Conservation (phyloP, 257 asterid genomes). For the Coffea canephora region DNA sequence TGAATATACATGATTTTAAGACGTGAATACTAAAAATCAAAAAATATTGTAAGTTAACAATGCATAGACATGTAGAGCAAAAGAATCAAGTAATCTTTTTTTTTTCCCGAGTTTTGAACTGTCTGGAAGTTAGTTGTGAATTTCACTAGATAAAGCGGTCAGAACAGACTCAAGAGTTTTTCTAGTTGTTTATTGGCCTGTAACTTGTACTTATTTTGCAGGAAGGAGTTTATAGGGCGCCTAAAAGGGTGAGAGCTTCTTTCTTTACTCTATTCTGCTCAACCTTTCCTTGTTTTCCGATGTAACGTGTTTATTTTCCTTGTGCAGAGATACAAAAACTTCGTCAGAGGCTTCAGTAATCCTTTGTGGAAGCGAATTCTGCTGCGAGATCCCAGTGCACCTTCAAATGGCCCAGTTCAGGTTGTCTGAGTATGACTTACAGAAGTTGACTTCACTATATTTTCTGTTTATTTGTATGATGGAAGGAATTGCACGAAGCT, state of each 20-base stretch:
- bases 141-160: too few relatives aligned
- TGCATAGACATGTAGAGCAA: too few relatives aligned
- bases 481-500: background rate
- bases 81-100: too few relatives aligned
- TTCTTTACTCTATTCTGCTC: background rate
- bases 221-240: background rate
- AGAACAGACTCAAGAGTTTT: too few relatives aligned
- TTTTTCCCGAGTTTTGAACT: too few relatives aligned
- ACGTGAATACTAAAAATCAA: too few relatives aligned
- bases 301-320: background rate
- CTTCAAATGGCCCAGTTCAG: background rate
- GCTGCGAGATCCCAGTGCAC: background rate
- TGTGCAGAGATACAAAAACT: background rate
- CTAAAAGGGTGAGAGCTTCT: background rate
- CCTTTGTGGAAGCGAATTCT: background rate
- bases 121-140: too few relatives aligned
- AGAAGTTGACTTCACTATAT: background rate
- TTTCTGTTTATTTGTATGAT: background rate
- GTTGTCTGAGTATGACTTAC: background rate
- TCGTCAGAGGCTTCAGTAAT: background rate
- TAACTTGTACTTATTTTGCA: background rate
- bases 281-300: background rate
- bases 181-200: too few relatives aligned
- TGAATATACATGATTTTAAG: too few relatives aligned
- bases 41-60: too few relatives aligned